These are phyloP conservation scores for Candida rishiriensis DNA, from an alignment of 805 yeast species.

Conservation along the genomic window DNA sequence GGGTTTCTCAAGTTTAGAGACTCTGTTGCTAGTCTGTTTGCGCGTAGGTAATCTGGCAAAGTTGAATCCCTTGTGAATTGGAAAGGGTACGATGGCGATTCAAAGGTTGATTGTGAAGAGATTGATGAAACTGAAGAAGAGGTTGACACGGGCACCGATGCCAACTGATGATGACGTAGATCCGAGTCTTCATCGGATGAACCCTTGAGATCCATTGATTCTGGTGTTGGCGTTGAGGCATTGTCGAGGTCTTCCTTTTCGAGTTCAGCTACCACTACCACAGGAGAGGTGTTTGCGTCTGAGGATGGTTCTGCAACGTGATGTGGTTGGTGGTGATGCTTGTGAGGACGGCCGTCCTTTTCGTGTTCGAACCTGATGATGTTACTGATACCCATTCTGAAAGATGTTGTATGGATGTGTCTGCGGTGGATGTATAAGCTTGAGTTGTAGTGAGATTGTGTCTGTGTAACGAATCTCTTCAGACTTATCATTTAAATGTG, in stretches of 20 bases:
- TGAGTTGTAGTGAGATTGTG: background rate
- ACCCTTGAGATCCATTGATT: no score
- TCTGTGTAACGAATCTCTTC: no score
- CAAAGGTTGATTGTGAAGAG: constrained; percentile 5
- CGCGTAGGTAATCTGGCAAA: constrained; percentile 42
- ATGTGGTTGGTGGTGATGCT: constrained; percentile 8
- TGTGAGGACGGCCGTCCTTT: constrained; percentile 8
- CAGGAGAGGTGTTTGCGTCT: constrained; percentile 1
- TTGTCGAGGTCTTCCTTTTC: background rate
- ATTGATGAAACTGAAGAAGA: constrained; percentile 1
- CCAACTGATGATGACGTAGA: no score
- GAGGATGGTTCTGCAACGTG: constrained; percentile 1
- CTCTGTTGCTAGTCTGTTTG: constrained; percentile 45
- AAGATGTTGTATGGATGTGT: constrained; percentile 4
- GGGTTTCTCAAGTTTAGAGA: constrained; percentile 48
- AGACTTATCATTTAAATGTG: no score
- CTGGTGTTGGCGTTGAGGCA: no score
- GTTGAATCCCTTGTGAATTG: constrained; percentile 44
- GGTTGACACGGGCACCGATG: constrained; percentile 5
- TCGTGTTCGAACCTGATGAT: constrained; percentile 24
- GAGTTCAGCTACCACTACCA: background rate
- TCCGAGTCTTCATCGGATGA: no score
- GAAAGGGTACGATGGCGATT: constrained; percentile 30
- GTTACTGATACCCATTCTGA: constrained; percentile 23
- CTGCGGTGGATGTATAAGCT: background rate